Evolutionary conservation across 1,284 basidiomycete species (phyloP), one percentile per base, ranked within the genome.

Genomic region (Sporisorium graminicola): DNA sequence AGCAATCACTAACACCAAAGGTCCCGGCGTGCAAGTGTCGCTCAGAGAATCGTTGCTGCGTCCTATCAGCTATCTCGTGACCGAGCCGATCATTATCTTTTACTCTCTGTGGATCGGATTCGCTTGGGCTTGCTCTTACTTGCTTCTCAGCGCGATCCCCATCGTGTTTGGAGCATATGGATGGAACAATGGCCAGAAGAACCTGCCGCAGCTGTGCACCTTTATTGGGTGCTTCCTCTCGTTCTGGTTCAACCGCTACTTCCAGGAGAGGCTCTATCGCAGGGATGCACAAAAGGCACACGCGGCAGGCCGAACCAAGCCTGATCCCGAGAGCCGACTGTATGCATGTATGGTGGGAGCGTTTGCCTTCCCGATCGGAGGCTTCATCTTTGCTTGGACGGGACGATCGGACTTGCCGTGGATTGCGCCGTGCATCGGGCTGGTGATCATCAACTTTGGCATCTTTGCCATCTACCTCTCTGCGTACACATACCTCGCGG

Each of bases 161-260:
- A 52, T 72, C 52, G 78, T 82, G 27, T 86, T 84, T 50, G 47
- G 62, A 14, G 40, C 63, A 9, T 78, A 80, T 51, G 65, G 65
- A 18, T 80, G 70, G 67, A 68, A 59, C 40, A 42, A 51, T 14
- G 49, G 53, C 1, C 60, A 79, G 54, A 54, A 58, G n/a, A 63
- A 62, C 22, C 35, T 75, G 22, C 64, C 78, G 8, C 61, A 78
- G 14, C 59, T 78, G 9, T 50, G 52, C 35, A 59, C 73, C 12
- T 67, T 57, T 4, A 50, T 78, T 4, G 77, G 78, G 20, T 74
- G 67, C 65, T 55, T 49, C 65, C 70, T 93, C 43, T 93, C 92
- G 0, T 91, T 91, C 33, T 78, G 91, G 22, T 90, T 91, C 40
- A 92, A 93, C 85, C 51, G 35, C 35, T 55, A 82, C 54, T 55